phyloP scores from a whole-genome alignment of 352 stramenopile species.

The Elongisporangium senticosum region DNA sequence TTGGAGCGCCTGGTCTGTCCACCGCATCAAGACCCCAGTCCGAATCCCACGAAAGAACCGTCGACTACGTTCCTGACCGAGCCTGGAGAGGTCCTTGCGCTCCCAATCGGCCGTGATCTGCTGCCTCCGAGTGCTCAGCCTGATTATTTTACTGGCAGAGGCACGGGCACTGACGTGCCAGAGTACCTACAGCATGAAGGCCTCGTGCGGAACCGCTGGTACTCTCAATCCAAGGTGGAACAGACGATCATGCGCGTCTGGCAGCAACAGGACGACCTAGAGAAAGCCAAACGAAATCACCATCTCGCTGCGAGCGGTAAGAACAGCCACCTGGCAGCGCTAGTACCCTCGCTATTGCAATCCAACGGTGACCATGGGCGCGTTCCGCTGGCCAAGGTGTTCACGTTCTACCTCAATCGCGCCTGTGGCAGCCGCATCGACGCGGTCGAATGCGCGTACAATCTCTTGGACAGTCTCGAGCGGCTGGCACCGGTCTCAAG shows the following conservation, averaged over 20 bases:
- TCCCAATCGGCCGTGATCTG: slow-evolving; percentile 5
- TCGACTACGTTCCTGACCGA: slow-evolving; percentile 47
- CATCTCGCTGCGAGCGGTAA: slow-evolving; percentile 1
- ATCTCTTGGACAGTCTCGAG: slow-evolving; percentile 37
- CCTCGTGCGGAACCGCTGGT: slow-evolving; percentile 54
- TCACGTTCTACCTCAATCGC: slow-evolving; percentile 33
- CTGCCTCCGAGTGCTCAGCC: slow-evolving; percentile 1
- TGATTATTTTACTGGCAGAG: slow-evolving; percentile 6
- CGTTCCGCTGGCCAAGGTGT: slow-evolving; percentile 23
- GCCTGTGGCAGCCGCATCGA: slow-evolving; percentile 23
- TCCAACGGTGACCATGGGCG: neutral
- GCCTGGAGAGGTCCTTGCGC: slow-evolving; percentile 18
- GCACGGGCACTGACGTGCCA: slow-evolving; percentile 26
- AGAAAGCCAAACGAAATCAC: slow-evolving; percentile 27
- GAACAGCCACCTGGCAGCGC: neutral
- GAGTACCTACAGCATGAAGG: slow-evolving; percentile 56
- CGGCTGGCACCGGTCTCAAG: slow-evolving; percentile 32
- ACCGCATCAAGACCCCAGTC: slow-evolving; percentile 9
- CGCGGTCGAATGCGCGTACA: slow-evolving; percentile 58
- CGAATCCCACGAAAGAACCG: neutral
- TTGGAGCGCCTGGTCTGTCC: slow-evolving; percentile 19
- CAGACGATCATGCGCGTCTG: slow-evolving; percentile 47
- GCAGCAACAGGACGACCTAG: slow-evolving; percentile 52
- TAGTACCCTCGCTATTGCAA: neutral
- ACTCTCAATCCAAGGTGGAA: slow-evolving; percentile 35